Evolutionary conservation across 768 basidiomycete species (phyloP), one percentile per base, ranked within the genome.

Genomic region (Erythrobasidium yunnanense): DNA sequence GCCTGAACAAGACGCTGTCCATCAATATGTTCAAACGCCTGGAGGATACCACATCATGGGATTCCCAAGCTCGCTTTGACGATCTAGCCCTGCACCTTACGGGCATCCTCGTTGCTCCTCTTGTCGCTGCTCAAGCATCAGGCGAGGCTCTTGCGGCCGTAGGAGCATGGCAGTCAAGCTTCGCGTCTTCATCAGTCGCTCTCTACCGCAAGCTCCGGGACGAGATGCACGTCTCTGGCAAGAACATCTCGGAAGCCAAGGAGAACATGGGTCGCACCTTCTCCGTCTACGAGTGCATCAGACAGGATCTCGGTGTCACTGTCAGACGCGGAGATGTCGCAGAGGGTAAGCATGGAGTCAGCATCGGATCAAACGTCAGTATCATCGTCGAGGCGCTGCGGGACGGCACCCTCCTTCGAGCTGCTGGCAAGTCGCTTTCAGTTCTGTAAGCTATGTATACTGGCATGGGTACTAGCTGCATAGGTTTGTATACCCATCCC

Each of bases 21-120:
- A 23, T 42, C 23, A 27, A 18, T 29, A 65, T 65, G 33, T 30
- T 66, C 33, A 55, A 57, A 49, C 52, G 66, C 4, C 46, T 66
- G 57, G 66, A 66, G 27, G 55, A 66, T n/a, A 66, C 66, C 15
- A 62, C 66, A 2, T 66, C 66, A n/a, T 35, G 38, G 46, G 66
- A 66, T 35, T 58, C 55, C 20, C n/a, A 27, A 3, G 54, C 66
- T 42, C 66, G 66, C 2, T 57, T 66, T 25, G 46, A 46, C 4
- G 60, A 63, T 25, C 25, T 49, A 6, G 60, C 27, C 17, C 25
- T 29, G 46, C 60, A 63, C 47, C 30, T 63, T 32, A 49, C 52
- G 4, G 60, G 60, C 25, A 46, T 25, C n/a, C n/a, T 63, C 27
- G 60, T 63, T 20, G 60, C 49, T 15, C 6, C 13, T n/a, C 32